Conservation (phyloP, 179 eudicot species). For the Spinacia oleracea region DNA sequence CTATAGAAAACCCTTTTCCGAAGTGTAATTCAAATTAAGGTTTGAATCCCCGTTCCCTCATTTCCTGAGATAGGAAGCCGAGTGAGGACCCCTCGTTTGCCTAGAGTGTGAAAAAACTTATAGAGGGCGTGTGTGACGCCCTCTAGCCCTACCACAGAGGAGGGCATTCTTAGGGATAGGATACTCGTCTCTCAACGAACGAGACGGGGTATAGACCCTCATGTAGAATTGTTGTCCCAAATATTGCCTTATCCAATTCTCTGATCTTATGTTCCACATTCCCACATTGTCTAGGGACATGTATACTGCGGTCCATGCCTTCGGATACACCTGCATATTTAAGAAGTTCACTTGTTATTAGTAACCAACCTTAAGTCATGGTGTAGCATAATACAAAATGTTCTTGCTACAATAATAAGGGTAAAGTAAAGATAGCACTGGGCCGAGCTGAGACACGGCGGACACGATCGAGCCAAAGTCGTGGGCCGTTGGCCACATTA, state of each 20-base stretch:
- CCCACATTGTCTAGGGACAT: conserved; percentile 50
- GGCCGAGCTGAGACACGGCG: too few species aligned
- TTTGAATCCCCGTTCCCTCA: background rate
- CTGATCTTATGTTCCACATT: conserved; percentile 57
- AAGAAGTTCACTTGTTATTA: conserved; percentile 9
- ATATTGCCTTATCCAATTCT: conserved; percentile 45
- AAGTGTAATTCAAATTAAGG: background rate
- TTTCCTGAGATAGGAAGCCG: background rate
- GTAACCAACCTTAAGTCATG: background rate
- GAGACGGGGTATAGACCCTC: conserved; percentile 40
- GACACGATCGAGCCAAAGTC: too few species aligned
- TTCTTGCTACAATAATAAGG: background rate
- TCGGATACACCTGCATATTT: conserved; percentile 48
- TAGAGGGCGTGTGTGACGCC: conserved; percentile 45
- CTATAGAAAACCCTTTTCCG: background rate
- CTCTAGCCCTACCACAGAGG: conserved; percentile 50
- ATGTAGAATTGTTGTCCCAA: conserved; percentile 54
- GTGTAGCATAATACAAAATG: too few species aligned
- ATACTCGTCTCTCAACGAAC: conserved; percentile 41
- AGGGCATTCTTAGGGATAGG: conserved; percentile 55
- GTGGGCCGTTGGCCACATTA: too few species aligned
- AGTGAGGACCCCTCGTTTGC: background rate
- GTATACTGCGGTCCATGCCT: conserved; percentile 51
- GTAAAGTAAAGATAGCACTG: too few species aligned
- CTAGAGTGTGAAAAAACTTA: background rate